Conservation (phyloP, 345 rosid species). For the Linum lewisii region DNA sequence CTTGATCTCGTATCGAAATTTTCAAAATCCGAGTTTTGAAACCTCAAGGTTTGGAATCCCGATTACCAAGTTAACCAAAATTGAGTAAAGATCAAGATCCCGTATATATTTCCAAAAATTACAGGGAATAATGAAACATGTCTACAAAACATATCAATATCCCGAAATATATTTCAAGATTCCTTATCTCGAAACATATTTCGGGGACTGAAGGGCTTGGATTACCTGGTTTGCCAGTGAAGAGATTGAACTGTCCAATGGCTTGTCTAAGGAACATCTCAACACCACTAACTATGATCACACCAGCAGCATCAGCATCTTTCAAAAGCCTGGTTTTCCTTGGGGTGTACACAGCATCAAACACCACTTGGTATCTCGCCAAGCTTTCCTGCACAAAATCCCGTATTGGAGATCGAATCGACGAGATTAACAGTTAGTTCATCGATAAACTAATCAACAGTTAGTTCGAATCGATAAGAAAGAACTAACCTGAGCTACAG, state of each 20-base stretch:
- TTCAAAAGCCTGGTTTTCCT: conserved; percentile 45
- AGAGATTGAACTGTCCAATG: conserved; percentile 43
- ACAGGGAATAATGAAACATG: too few species aligned
- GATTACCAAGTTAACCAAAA: too few species aligned
- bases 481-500: conserved; percentile 37
- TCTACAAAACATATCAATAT: too few species aligned
- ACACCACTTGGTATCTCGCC: conserved; percentile 34
- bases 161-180: too few species aligned
- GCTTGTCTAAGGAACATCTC: conserved; percentile 68
- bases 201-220: too few species aligned
- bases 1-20: too few species aligned
- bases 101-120: too few species aligned
- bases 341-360: conserved; percentile 53
- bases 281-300: conserved; percentile 43
- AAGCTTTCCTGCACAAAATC: conserved; percentile 26
- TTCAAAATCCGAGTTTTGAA: too few species aligned
- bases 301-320: conserved; percentile 49
- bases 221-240: conserved; percentile 40
- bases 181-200: too few species aligned
- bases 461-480: not conserved
- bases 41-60: too few species aligned
- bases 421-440: not conserved
- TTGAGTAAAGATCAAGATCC: too few species aligned
- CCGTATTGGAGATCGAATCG: not conserved
- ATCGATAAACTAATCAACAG: conserved; percentile 1